Evolutionary conservation across 257 asterid species (phyloP).

Genomic region (Plantago major): DNA sequence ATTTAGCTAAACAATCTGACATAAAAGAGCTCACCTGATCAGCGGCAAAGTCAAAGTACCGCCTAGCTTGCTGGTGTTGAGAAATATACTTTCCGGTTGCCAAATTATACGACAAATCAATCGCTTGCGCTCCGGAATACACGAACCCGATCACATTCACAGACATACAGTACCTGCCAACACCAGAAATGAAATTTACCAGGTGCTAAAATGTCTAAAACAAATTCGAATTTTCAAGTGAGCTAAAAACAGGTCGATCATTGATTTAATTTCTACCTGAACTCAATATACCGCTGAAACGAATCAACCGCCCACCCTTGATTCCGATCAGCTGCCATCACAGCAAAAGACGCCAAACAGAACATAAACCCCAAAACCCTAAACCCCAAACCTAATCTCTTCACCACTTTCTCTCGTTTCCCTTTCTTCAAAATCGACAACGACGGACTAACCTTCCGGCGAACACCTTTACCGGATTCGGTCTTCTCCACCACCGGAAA

Average conservation of each 20-base stretch:
- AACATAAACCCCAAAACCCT: conserved; percentile 54
- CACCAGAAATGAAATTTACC: conserved; percentile 7
- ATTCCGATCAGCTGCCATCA: conserved; percentile 65
- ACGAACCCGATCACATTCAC: conserved; percentile 65
- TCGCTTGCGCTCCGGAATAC: conserved; percentile 70
- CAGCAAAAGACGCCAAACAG: conserved; percentile 60
- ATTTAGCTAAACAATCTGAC: not conserved
- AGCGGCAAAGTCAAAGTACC: conserved; percentile 54
- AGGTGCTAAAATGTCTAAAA: not conserved
- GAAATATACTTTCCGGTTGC: conserved; percentile 43
- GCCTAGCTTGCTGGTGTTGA: conserved; percentile 40
- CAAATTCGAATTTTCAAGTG: not conserved
- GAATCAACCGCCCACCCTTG: conserved; percentile 76
- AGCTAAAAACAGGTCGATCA: no score
- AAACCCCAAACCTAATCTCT: conserved; percentile 51
- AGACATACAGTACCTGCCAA: conserved; percentile 64
- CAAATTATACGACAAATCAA: conserved; percentile 41
- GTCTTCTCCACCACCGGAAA: conserved; percentile 23
- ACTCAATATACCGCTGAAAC: conserved; percentile 50
- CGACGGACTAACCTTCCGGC: conserved; percentile 33
- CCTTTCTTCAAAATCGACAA: conserved; percentile 35
- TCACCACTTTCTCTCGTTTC: conserved; percentile 41
- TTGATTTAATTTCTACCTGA: conserved; percentile 25
- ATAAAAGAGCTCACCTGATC: conserved; percentile 59
- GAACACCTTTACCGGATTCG: conserved; percentile 20